These are phyloP conservation scores for Podaxis sp. DNA, from an alignment of 768 basidiomycete genomes.

Conservation along the genomic window DNA sequence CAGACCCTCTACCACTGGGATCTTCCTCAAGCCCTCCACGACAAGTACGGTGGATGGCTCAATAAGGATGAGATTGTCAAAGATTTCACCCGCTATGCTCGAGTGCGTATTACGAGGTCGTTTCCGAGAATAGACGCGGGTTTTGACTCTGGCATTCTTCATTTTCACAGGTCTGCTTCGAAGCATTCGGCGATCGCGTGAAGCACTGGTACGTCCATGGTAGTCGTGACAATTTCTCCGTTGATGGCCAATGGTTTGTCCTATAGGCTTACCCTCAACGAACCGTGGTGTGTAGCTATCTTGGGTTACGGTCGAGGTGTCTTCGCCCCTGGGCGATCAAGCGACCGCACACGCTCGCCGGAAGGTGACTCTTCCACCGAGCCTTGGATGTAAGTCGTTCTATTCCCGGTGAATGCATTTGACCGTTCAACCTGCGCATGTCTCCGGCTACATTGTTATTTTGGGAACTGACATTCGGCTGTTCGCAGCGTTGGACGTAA, in stretches of 20 bases:
- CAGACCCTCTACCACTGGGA: slow-evolving; percentile 82
- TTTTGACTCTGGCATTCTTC: slow-evolving; percentile 14
- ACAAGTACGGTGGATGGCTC: slow-evolving; percentile 75
- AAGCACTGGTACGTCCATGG: slow-evolving; percentile 58
- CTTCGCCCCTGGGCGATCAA: slow-evolving; percentile 71
- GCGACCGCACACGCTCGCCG: slow-evolving; percentile 56
- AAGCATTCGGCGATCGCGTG: slow-evolving; percentile 73
- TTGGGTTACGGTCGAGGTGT: slow-evolving; percentile 71
- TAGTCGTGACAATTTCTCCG: slow-evolving; percentile 18
- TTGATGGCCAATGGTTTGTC: slow-evolving; percentile 19
- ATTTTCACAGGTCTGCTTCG: slow-evolving; percentile 60
- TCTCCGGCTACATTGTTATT: not conserved
- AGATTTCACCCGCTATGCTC: slow-evolving; percentile 64
- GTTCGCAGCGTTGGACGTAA: slow-evolving; percentile 61
- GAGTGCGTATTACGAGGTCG: slow-evolving; percentile 31
- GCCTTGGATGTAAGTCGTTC: slow-evolving; percentile 61
- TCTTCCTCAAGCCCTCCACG: slow-evolving; percentile 70
- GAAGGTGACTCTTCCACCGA: slow-evolving; percentile 67
- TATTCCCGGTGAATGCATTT: slow-evolving; percentile 11
- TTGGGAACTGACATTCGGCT: slow-evolving; percentile 12
- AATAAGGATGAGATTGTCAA: slow-evolving; percentile 68
- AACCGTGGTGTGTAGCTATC: slow-evolving; percentile 72
- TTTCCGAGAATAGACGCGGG: slow-evolving; percentile 17
- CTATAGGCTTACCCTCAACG: slow-evolving; percentile 69
- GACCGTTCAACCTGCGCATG: slow-evolving; percentile 14